Base-by-base conservation (phyloP, 208 protist genomes). In the Acanthamoeba triangularis region DNA sequence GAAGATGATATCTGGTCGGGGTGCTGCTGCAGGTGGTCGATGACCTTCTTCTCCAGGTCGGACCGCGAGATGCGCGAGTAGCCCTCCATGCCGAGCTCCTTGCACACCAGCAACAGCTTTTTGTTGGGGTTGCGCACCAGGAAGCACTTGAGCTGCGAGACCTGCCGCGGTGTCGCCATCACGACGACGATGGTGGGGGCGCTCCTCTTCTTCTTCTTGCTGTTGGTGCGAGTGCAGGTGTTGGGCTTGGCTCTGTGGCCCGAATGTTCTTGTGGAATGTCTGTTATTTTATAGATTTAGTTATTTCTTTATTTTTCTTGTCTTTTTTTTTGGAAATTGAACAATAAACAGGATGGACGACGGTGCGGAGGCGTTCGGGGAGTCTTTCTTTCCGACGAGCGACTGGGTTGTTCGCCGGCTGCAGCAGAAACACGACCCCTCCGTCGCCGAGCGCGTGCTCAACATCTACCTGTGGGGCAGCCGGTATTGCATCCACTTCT, bases 401-500 rank as follows among this genome's bases (percentile, higher is more conserved):
- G 37, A 54, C 33, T 90, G 82, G 82, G 10, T 90, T 20, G 25
- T 90, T 16, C 52, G 37, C 18, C 5, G 82, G 10, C 82, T 90
- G n/a, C 41, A 90, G 37, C 25, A 35, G 4, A 41, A 65, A 16
- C 88, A 93, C 14, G 88, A 93, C 41, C 59, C 52, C 20, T 23
- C 56, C 6, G 41, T 93, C 41, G 61, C 10, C 7, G 61, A 69
- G 41, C 56, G 88, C n/a, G 65, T 93, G 37, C 63, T 93, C 28
- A 93, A 93, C 88, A 44, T 93, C n/a, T 93, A 93, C 33, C 11
- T 93, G 61, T 93, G 88, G 88, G 88, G 88, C 61, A 90, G 82
- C 47, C 8, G 82, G 82, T 65, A 63, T 18, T 23, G 0, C 14
- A 6, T n/a, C 41, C 80, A 11, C 37, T 28, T 56, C 3, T 84